Evolutionary conservation across 164 flowering plant genomes (phyloP), one percentile per base, ranked within the genome.

Genomic region (Pachysandra terminalis): DNA sequence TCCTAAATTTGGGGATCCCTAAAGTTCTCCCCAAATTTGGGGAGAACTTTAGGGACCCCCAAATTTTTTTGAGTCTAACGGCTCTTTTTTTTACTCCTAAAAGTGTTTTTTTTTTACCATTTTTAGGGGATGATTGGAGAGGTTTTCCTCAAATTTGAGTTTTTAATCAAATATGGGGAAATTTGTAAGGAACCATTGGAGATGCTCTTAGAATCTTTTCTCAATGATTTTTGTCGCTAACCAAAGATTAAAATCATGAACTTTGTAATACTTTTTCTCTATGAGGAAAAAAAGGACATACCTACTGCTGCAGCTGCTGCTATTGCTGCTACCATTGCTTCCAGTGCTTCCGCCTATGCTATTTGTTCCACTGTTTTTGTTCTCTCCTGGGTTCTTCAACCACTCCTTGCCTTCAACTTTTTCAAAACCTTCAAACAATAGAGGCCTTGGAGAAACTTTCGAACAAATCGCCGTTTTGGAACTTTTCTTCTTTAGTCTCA

Each of bases 401-500:
- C 82, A 73, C 58, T 81, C 81, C 64, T 71, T 78, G n/a, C 78
- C 71, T 0, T 26, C 61, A 19, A 55, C 69, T 14, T 65, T 76
- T 37, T 75, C 76, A 14, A 75, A 35, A 57, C 63, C 82, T 63
- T 63, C 69, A 13, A 67, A 60, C 17, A 52, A 17, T n/a, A 54
- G 64, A n/a, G 84, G 64, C 65, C 56, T 70, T 13, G 81, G 77
- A 15, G 77, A 71, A 56, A 80, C 71, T 72, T 76, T 85, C 0
- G 85, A 35, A 56, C 59, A 40, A 12, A 67, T 69, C n/a, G 63
- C 67, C 41, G 64, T 52, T 61, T 71, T 63, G 23, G 65, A 55
- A 9, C 53, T 65, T 64, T 61, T 67, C 51, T 65, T 81, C 79
- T 69, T 84, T 52, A 51, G 35, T 54, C 80, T 64, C 52, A 81